Conservation (phyloP, 148 eudicot species). For the Camellia sinensis region DNA sequence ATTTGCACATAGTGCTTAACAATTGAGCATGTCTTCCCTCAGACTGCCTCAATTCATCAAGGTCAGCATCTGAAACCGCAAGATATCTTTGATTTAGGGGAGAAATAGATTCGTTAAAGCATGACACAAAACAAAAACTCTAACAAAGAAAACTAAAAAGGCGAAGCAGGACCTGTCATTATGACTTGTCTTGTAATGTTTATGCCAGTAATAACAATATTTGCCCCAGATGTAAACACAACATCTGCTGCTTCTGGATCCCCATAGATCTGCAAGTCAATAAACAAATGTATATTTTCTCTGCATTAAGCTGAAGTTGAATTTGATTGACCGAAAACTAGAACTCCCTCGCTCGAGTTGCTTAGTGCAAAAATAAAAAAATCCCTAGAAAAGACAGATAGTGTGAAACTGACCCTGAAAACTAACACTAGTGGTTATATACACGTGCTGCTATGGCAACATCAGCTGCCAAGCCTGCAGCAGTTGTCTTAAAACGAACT, state of each 20-base stretch:
- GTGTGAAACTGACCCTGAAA: too few relatives aligned
- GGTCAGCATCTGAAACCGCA: constrained; percentile 59
- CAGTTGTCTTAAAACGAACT: too few relatives aligned
- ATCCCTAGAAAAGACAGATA: too few relatives aligned
- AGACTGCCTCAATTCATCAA: constrained; percentile 57
- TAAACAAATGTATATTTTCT: background rate
- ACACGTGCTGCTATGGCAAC: too few relatives aligned
- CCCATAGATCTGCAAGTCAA: constrained; percentile 62
- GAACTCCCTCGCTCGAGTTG: background rate
- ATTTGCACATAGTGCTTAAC: constrained; percentile 69
- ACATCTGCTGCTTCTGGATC: constrained; percentile 98
- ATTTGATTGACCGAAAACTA: background rate
- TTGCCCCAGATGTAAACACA: constrained; percentile 88
- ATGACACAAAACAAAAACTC: too few relatives aligned
- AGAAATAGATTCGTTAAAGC: too few relatives aligned
- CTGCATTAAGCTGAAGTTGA: background rate
- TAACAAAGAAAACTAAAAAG: background rate
- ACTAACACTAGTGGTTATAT: too few relatives aligned
- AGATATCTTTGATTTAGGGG: background rate
- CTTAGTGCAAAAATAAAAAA: too few relatives aligned
- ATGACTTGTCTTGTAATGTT: constrained; percentile 88
- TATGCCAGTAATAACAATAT: constrained; percentile 79
- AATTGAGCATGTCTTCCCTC: constrained; percentile 60
- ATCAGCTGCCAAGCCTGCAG: too few relatives aligned
- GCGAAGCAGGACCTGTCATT: constrained; percentile 49